Evolutionary conservation across 2,329 filamentous ascomycete genomes (phyloP), one percentile per base, ranked within the genome.

Genomic region (Claviceps sp.): DNA sequence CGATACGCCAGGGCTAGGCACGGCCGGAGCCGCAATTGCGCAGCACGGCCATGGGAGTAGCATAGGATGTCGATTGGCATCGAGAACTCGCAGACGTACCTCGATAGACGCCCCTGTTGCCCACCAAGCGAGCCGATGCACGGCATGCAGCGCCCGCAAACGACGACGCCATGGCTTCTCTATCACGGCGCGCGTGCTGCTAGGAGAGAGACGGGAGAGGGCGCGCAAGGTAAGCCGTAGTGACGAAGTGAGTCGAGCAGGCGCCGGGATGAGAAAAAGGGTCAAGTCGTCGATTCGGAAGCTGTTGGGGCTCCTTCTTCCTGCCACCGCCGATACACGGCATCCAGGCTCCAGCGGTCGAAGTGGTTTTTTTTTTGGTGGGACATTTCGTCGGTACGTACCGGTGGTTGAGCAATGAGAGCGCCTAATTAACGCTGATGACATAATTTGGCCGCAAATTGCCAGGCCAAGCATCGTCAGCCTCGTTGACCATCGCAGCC

Each of bases 61-160:
- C 8, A 34, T 34, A 4, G 11, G 30, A 34, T 34, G 30, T 34
- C 26, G 43, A 30, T 4, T 45, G n/a, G 24, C n/a, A 9, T 20
- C 43, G 40, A 14, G 26, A 34, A 26, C 38, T 26, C n/a, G 20
- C 13, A 37, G 47, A 66, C 75, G 61, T 70, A 85, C 82, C 76
- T 77, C 82, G 74, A 61, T 71, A 66, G 57, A 74, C 63, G 58
- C 71, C 75, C 72, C 63, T 60, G 53, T 60, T 57, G 59, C 73
- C 67, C 48, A 76, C 75, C 63, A 82, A 70, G 62, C 82, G 76
- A 60, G 76, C 75, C 56, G 82, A 84, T 59, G 80, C 67, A 63
- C 82, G 81, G 68, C 77, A 83, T 64, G 76, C 79, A 65, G 76
- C 79, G 65, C 77, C 72, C 65, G 76, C 75, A 63, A 86, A 71